A percentile compares a stretch with the other conserved stretches of the same genome.
These are phyloP conservation scores for Sideroxylon spinosum DNA, from an alignment of 179 eudicot genomes.

Conservation along the genomic window DNA sequence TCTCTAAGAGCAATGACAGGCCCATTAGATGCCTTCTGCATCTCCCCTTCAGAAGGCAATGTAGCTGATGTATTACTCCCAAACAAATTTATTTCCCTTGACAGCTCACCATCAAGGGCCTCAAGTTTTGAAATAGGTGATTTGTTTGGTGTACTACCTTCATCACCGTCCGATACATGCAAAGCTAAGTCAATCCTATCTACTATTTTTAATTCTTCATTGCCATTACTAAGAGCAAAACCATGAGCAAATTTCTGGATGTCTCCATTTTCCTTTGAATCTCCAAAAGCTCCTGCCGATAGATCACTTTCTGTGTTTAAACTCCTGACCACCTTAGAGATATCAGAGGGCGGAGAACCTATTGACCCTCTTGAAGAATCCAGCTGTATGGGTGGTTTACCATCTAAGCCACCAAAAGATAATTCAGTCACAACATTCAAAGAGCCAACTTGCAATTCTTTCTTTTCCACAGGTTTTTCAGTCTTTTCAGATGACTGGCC, in stretches of 20 bases:
- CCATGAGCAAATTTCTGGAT: slow-evolving; percentile 22
- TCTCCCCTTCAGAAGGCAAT: slow-evolving; percentile 26
- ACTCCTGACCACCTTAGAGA: slow-evolving; percentile 19
- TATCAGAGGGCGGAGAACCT: slow-evolving; percentile 20
- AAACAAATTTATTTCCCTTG: slow-evolving; percentile 26
- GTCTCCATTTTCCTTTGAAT: slow-evolving; percentile 48
- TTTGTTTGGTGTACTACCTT: slow-evolving; percentile 22
- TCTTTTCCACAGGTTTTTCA: slow-evolving; percentile 29
- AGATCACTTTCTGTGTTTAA: slow-evolving; percentile 13
- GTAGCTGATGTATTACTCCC: slow-evolving; percentile 29
- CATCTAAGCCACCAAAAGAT: slow-evolving; percentile 37
- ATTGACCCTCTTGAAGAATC: slow-evolving; percentile 30
- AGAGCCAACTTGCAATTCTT: slow-evolving; percentile 45
- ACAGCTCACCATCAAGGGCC: slow-evolving; percentile 19
- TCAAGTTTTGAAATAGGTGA: slow-evolving; percentile 13
- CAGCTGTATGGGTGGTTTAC: slow-evolving; percentile 23
- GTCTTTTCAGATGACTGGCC: slow-evolving; percentile 22
- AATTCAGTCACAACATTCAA: slow-evolving; percentile 35
- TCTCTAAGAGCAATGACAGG: slow-evolving; percentile 29
- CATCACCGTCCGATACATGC: slow-evolving; percentile 28
- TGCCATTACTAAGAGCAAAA: slow-evolving; percentile 31
- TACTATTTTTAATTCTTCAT: slow-evolving; percentile 24
- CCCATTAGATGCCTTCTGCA: slow-evolving; percentile 39
- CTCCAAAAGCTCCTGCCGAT: slow-evolving; percentile 23
- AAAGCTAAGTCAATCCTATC: slow-evolving; percentile 32